These are phyloP conservation scores for Dioscorea cayenensis DNA, from an alignment of 116 monocot species.

Conservation along the genomic window DNA sequence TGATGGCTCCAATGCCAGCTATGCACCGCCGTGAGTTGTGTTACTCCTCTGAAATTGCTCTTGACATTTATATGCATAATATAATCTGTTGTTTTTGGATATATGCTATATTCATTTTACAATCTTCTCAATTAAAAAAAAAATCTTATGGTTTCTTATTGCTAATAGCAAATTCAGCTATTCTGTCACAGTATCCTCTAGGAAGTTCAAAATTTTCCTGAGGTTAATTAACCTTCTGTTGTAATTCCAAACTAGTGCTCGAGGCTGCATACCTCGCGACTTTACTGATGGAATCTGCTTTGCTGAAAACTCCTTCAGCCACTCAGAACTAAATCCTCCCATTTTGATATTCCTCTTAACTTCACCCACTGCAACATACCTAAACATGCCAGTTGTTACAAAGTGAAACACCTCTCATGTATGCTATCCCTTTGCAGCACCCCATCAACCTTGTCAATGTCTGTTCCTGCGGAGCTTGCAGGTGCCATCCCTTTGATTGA, in stretches of 20 bases:
- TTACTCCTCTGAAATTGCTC: neutral
- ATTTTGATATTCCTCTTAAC: neutral
- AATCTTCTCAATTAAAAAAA: neutral
- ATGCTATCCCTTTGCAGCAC: conserved; percentile 51
- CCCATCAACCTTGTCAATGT: conserved; percentile 67
- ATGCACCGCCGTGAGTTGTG: conserved; percentile 79
- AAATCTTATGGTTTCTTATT: neutral
- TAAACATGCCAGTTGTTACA: neutral
- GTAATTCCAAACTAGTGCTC: neutral
- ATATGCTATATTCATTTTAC: too few species aligned
- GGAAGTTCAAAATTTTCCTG: neutral
- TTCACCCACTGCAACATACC: neutral
- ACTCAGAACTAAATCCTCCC: neutral
- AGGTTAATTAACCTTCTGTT: neutral
- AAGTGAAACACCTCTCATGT: neutral
- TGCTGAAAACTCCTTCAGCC: neutral
- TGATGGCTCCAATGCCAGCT: conserved; percentile 57
- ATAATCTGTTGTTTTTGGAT: neutral
- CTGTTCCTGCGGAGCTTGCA: conserved; percentile 78
- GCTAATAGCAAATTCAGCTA: neutral
- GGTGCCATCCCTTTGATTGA: conserved; percentile 84
- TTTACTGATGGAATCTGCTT: neutral
- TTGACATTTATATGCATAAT: neutral
- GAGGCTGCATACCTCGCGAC: neutral
- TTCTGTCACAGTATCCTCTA: neutral